phyloP scores from a whole-genome alignment of 78 protist species.

The Ministeria vibrans region DNA sequence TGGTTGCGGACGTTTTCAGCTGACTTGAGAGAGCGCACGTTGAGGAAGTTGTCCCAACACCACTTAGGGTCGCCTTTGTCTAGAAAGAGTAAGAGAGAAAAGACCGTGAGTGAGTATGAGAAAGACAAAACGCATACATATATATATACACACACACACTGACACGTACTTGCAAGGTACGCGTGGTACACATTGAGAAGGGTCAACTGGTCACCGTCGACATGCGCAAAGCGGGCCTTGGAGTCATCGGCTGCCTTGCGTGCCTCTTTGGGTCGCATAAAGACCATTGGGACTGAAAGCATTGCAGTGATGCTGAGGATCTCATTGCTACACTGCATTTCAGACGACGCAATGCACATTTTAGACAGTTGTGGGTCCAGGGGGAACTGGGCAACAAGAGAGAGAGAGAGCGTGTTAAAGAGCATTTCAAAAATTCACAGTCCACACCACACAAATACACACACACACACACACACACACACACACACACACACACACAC shows the following conservation, averaged over 20 bases:
- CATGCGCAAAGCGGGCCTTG: slow-evolving; percentile 72
- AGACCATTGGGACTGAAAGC: slow-evolving; percentile 81
- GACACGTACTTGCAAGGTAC: slow-evolving; percentile 2
- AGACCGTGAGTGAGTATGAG: not conserved
- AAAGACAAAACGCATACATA: not conserved
- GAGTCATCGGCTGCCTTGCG: slow-evolving; percentile 65
- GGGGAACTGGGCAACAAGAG: slow-evolving; percentile 83
- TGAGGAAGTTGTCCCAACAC: slow-evolving; percentile 65
- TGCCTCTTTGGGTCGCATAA: slow-evolving; percentile 85
- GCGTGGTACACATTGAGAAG: slow-evolving; percentile 94
- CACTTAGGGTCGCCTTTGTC: slow-evolving; percentile 4
- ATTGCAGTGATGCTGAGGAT: slow-evolving; percentile 82
- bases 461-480: not conserved
- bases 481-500: not conserved
- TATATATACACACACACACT: not conserved
- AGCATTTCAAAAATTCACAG: not conserved
- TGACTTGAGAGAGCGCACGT: slow-evolving; percentile 71
- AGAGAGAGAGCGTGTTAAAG: not conserved
- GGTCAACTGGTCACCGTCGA: slow-evolving; percentile 97
- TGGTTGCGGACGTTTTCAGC: slow-evolving; percentile 90
- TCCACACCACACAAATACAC: not conserved
- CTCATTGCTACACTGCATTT: slow-evolving; percentile 83
- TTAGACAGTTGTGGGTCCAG: slow-evolving; percentile 96
- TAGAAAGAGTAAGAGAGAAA: not conserved
- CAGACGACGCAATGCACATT: slow-evolving; percentile 59